These are phyloP conservation scores for Phytophthora syringae DNA, from an alignment of 352 stramenopile species.

Conservation along the genomic window DNA sequence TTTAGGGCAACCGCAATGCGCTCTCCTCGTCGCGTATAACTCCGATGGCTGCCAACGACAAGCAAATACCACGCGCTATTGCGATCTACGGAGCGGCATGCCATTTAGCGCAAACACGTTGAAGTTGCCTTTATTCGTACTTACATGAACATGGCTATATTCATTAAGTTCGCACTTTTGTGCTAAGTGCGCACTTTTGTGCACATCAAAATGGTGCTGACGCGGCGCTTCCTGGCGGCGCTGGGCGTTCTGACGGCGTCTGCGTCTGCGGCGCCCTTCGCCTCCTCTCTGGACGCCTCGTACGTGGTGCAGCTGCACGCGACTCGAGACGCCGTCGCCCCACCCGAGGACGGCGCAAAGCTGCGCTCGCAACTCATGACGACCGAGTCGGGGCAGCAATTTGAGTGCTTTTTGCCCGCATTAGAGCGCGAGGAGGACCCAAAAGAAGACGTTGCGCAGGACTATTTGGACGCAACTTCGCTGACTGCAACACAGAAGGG, in stretches of 20 bases:
- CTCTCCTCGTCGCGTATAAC: too few relatives aligned
- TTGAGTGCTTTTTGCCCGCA: conserved; percentile 78
- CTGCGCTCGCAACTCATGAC: conserved; percentile 66
- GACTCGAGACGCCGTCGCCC: conserved; percentile 44
- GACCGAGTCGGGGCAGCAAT: conserved; percentile 64
- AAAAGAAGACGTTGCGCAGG: not conserved
- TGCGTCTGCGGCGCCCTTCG: conserved; percentile 14
- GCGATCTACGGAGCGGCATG: too few relatives aligned
- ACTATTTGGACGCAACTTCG: not conserved
- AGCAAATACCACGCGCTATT: too few relatives aligned
- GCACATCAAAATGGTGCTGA: conserved; percentile 19
- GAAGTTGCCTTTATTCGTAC: conserved; percentile 22
- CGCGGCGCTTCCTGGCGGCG: conserved; percentile 20
- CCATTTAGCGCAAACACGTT: not conserved
- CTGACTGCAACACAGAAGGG: conserved; percentile 12
- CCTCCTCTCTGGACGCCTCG: conserved; percentile 41
- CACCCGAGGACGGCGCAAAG: conserved; percentile 18
- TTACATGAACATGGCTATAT: conserved; percentile 14
- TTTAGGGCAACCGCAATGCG: too few relatives aligned
- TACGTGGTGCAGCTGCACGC: conserved; percentile 80
- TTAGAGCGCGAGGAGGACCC: conserved; percentile 3
- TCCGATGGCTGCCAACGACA: too few relatives aligned
- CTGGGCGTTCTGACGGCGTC: conserved; percentile 13
- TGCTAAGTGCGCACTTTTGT: not conserved
- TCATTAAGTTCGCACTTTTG: conserved; percentile 8